phyloP scores from a whole-genome alignment of 169 alveolate species.

The Babesia ovis region DNA sequence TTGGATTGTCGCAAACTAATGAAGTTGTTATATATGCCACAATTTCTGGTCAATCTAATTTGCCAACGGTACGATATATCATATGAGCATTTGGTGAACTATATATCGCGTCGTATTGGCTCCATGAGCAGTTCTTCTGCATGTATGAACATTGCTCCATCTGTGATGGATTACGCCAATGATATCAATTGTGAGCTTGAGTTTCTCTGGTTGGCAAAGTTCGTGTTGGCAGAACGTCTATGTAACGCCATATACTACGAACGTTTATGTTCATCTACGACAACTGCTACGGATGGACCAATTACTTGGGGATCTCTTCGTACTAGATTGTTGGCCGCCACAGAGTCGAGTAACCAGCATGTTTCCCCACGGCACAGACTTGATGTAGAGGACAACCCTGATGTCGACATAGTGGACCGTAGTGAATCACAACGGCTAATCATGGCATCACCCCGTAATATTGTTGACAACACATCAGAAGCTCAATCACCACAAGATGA shows the following conservation, averaged over 20 bases:
- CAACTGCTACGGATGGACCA: neutral
- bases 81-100: slow-evolving; percentile 15
- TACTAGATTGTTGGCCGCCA: neutral
- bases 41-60: neutral
- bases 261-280: neutral
- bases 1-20: slow-evolving; percentile 19
- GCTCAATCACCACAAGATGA: no score
- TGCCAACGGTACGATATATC: slow-evolving; percentile 14
- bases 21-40: slow-evolving; percentile 44
- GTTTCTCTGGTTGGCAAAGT: slow-evolving; percentile 49
- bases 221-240: slow-evolving; percentile 48
- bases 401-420: neutral
- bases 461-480: no score
- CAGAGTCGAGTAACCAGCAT: neutral
- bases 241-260: slow-evolving; percentile 21
- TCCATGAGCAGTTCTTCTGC: neutral
- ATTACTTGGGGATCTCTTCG: slow-evolving; percentile 46
- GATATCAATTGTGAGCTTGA: slow-evolving; percentile 29
- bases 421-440: neutral
- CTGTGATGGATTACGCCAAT: neutral
- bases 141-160: neutral
- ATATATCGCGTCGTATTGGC: slow-evolving; percentile 16
- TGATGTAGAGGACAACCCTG: neutral
- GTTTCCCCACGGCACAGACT: neutral
- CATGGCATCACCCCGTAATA: neutral